phyloP scores from a whole-genome alignment of 176 grass and related monocot genomes.

The Dendrocalamus sinicus region DNA sequence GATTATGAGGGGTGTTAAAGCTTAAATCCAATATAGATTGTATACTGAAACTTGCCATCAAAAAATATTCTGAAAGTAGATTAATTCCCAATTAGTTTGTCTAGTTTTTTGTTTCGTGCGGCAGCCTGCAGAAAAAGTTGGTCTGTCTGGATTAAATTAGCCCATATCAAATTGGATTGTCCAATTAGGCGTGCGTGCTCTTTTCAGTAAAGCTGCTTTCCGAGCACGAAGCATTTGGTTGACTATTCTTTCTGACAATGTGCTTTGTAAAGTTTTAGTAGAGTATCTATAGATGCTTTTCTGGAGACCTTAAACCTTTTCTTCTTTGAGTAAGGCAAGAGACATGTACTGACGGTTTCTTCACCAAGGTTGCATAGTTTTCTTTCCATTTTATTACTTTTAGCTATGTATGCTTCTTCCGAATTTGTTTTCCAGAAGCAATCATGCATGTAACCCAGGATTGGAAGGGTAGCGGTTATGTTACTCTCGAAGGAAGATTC shows the following conservation, averaged over 20 bases:
- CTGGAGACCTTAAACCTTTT: background rate
- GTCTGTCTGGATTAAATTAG: background rate
- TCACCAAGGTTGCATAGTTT: background rate
- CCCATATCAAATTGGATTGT: background rate
- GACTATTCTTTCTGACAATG: background rate
- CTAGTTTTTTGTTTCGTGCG: background rate
- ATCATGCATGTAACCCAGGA: background rate
- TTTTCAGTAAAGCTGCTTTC: slow-evolving; percentile 30
- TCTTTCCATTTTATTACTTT: background rate
- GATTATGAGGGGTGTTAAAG: background rate
- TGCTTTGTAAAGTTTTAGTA: background rate
- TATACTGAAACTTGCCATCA: background rate
- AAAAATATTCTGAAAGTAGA: background rate
- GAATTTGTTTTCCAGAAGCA: background rate
- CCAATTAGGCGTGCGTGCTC: background rate
- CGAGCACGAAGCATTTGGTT: background rate
- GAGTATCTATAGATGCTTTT: background rate
- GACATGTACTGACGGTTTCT: background rate
- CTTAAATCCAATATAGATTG: too few species aligned
- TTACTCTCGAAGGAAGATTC: background rate
- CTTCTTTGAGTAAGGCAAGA: background rate
- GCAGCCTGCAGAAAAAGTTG: background rate
- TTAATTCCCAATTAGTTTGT: background rate
- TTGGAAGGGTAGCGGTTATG: background rate
- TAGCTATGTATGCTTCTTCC: background rate